Evolutionary conservation across 345 rosid species (phyloP).

Genomic region (Melaleuca quinquenervia): DNA sequence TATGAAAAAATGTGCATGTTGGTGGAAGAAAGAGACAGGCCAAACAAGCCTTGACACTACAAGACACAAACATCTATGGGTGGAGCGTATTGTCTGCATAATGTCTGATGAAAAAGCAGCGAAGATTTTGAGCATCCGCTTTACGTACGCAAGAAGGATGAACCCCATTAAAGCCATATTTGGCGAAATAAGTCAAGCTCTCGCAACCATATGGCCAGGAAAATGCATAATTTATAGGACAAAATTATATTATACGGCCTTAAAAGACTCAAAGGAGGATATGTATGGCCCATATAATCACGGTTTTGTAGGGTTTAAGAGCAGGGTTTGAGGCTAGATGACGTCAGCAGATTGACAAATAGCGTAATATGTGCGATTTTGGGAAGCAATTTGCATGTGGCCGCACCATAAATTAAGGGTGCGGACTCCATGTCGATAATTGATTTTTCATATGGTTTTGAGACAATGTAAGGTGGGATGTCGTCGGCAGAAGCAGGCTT

Average conservation of each 20-base stretch:
- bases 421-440: not conserved
- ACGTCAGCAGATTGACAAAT: not conserved
- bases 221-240: not conserved
- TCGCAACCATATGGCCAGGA: not conserved
- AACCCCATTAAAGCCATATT: not conserved
- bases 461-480: not conserved
- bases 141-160: not conserved
- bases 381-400: not conserved
- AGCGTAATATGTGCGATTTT: not conserved
- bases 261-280: not conserved
- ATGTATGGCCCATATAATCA: not conserved
- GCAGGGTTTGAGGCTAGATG: not conserved
- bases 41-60: not conserved
- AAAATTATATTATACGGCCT: not conserved
- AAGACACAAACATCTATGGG: not conserved
- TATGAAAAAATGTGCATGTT: not conserved
- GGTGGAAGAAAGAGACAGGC: not conserved
- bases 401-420: not conserved
- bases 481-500: not conserved
- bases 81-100: not conserved
- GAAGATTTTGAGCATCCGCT: not conserved
- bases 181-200: not conserved
- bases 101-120: not conserved
- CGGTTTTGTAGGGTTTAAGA: not conserved
- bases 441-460: not conserved